Evolutionary conservation across 805 yeast genomes (phyloP).

Genomic region (Candida xyloterini): DNA sequence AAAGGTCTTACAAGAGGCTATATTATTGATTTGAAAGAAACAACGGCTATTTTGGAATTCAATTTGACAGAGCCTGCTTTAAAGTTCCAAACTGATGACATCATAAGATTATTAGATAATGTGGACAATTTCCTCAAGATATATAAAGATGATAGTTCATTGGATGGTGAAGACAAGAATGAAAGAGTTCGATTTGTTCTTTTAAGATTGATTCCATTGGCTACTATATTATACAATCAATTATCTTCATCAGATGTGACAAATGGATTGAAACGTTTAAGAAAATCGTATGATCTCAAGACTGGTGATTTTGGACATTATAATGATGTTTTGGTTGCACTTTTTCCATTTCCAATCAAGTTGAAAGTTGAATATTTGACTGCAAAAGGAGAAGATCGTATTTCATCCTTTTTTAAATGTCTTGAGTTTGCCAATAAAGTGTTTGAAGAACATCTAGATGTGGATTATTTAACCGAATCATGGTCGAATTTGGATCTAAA

Average conservation of each 20-base stretch:
- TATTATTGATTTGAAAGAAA: slow-evolving; percentile 10
- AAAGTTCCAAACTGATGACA: slow-evolving; percentile 2
- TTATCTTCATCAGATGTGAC: slow-evolving; percentile 37
- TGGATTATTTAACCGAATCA: slow-evolving; percentile 25
- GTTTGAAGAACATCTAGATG: slow-evolving; percentile 26
- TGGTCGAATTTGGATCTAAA: slow-evolving; percentile 30
- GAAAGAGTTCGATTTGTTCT: slow-evolving; percentile 29
- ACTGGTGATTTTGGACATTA: slow-evolving; percentile 13
- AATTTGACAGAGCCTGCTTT: background rate
- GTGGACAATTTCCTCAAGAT: slow-evolving; percentile 34
- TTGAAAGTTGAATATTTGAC: slow-evolving; percentile 22
- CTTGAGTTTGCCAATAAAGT: slow-evolving; percentile 25
- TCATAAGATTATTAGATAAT: slow-evolving; percentile 15
- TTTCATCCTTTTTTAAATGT: slow-evolving; percentile 9
- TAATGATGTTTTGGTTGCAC: slow-evolving; percentile 27
- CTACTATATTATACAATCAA: slow-evolving; percentile 55
- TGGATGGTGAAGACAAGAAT: slow-evolving; percentile 5
- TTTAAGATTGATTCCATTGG: slow-evolving; percentile 55
- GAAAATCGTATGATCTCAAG: slow-evolving; percentile 10
- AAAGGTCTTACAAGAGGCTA: slow-evolving; percentile 49
- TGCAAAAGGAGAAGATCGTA: slow-evolving; percentile 13
- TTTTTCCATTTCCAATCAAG: slow-evolving; percentile 31
- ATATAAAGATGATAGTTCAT: slow-evolving; percentile 23
- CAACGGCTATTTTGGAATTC: slow-evolving; percentile 1
- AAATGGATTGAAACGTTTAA: slow-evolving; percentile 22